Evolutionary conservation across 2,329 filamentous ascomycete species (phyloP).

Genomic region (Fusarium subtropicale): DNA sequence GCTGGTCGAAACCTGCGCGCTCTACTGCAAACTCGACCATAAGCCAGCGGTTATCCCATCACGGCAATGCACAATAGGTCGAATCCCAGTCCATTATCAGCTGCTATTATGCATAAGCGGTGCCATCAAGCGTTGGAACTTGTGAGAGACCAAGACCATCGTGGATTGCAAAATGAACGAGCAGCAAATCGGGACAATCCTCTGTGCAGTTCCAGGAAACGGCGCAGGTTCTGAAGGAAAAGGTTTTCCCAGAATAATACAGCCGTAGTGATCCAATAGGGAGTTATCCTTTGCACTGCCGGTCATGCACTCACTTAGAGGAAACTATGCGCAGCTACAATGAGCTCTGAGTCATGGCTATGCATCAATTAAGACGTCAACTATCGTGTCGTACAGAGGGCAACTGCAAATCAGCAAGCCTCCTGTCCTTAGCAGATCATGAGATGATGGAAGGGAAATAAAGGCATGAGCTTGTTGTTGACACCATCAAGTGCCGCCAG

Average conservation of each 20-base stretch:
- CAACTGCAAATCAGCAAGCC: constrained; percentile 35
- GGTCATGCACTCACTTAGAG: constrained; percentile 36
- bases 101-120: constrained; percentile 29
- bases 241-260: constrained; percentile 28
- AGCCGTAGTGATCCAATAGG: constrained; percentile 38
- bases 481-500: constrained; percentile 42
- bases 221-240: constrained; percentile 24
- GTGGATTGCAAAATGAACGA: constrained; percentile 26
- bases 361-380: constrained; percentile 39
- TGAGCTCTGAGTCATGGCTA: constrained; percentile 43
- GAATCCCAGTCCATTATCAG: constrained; percentile 37
- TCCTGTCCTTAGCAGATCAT: constrained; percentile 24
- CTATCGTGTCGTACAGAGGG: constrained; percentile 30
- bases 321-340: constrained; percentile 15
- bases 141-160: constrained; percentile 6
- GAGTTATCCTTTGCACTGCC: constrained; percentile 38
- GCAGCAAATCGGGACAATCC: constrained; percentile 37
- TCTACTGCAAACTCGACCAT: constrained; percentile 35
- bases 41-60: constrained; percentile 26
- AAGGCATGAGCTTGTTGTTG: constrained; percentile 8
- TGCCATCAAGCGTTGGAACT: constrained; percentile 19
- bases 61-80: constrained; percentile 30
- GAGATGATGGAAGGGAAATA: constrained; percentile 20
- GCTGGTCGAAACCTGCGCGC: constrained; percentile 42
- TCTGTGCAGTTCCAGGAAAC: constrained; percentile 27